These are phyloP conservation scores for Amyloporia xantha DNA, from an alignment of 768 basidiomycete genomes.

Conservation along the genomic window DNA sequence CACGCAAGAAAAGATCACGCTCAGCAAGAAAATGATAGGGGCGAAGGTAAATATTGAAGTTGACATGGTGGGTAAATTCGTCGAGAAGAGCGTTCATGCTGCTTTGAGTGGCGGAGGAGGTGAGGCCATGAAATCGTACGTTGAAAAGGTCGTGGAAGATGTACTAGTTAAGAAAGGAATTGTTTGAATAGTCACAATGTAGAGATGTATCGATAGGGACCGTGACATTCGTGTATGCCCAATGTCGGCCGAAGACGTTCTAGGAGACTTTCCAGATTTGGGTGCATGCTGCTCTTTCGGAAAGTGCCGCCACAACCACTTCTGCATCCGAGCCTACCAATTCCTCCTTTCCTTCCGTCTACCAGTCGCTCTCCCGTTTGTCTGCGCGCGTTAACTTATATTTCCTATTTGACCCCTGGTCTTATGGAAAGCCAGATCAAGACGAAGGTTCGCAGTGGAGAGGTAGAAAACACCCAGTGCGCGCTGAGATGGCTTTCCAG, in stretches of 20 bases:
- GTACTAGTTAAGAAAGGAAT: constrained; percentile 42
- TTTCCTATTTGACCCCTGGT: constrained; percentile 1
- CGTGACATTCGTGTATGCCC: neutral
- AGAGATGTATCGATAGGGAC: too few species aligned
- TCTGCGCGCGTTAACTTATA: constrained; percentile 4
- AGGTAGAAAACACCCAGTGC: constrained; percentile 1
- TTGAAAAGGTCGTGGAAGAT: constrained; percentile 55
- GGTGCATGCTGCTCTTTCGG: neutral
- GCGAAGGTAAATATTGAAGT: constrained; percentile 91
- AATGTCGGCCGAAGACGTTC: neutral
- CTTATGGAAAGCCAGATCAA: constrained; percentile 36
- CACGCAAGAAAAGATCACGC: constrained; percentile 82
- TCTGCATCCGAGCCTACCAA: neutral
- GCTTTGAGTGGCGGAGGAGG: constrained; percentile 53
- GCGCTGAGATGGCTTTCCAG: constrained; percentile 28
- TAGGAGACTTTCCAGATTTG: neutral
- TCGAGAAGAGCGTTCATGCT: constrained; percentile 74
- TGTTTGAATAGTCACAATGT: constrained; percentile 11
- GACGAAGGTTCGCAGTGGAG: constrained; percentile 36
- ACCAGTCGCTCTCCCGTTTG: neutral
- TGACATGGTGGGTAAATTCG: constrained; percentile 91
- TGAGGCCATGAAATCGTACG: constrained; percentile 37
- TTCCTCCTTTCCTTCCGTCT: neutral
- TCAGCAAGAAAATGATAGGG: constrained; percentile 68
- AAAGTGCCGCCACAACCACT: constrained; percentile 1